Evolutionary conservation across 1,284 basidiomycete species (phyloP), one percentile per base, ranked within the genome.

Genomic region (Rhodofomes roseus): DNA sequence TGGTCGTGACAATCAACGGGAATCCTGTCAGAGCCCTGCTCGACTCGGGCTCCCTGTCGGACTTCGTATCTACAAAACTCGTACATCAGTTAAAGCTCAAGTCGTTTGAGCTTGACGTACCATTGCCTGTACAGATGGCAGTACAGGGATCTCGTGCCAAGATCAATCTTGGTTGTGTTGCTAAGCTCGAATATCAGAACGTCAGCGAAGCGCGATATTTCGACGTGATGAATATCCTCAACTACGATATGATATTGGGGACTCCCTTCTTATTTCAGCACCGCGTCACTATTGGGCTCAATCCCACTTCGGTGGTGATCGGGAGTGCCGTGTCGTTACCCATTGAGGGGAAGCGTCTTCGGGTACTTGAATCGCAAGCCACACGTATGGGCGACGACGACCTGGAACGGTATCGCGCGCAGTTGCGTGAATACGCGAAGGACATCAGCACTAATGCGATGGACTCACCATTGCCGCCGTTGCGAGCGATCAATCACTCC

Each of bases 21-120:
- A 62, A 73, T 0, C 66, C 71, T 0, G 66, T 65, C 0, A 41
- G 65, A 0, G 74, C 74, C 0, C 55, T 79, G 11, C 29, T 79
- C 0, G 55, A 79, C 52, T 64, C 71, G 0, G 75, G 77, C 0
- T 79, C 74, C 0, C 63, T 77, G 1, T 70, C 71, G 0, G 75
- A 80, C 48, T 76, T 79, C 51, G 67, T 81, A 55, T 79, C 74
- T 2, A 72, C 71, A 0, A 72, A 61, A 2, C 27, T 79, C 0
- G 76, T 65, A 0, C 73, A 78, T 54, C 74, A 77, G 54, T 55
- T 78, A 0, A 62, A 65, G 1, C 8, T 76, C 0, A 55, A 58
- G 11, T 41, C 57, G 1, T 58, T 65, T 0, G 59, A 62, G 1
- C 50, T 76, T 0, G 57, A 50, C 0, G 73, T 71, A 18, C 74